phyloP scores from a whole-genome alignment of 257 asterid species.

The Ajuga chamaepitys region DNA sequence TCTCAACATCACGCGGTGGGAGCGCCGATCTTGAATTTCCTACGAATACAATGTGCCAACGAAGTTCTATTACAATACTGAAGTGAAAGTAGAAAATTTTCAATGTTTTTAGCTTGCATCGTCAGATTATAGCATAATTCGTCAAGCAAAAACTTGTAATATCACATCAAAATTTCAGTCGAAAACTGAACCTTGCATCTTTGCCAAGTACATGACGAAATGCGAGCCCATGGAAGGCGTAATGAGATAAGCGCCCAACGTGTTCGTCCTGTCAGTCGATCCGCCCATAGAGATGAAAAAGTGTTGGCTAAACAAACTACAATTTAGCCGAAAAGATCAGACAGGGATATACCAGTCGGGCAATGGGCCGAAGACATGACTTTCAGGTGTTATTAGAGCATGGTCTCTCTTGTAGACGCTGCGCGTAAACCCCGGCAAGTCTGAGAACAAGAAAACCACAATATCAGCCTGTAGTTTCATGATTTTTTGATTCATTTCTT shows the following conservation, averaged over 20 bases:
- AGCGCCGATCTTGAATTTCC: constrained; percentile 72
- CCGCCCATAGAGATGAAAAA: constrained; percentile 4
- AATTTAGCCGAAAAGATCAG: neutral
- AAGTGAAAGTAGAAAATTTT: neutral
- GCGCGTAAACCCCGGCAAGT: constrained; percentile 93
- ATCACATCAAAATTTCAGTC: neutral
- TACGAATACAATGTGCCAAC: constrained; percentile 21
- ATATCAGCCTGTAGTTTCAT: neutral
- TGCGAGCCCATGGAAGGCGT: constrained; percentile 88
- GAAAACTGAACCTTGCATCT: constrained; percentile 73
- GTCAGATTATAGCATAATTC: neutral
- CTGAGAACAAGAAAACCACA: constrained; percentile 32
- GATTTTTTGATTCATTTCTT: neutral
- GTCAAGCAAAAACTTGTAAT: neutral
- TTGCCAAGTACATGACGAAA: constrained; percentile 90
- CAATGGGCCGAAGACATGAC: constrained; percentile 88
- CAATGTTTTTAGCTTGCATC: neutral
- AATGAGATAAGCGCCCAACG: constrained; percentile 72
- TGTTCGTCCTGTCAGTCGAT: constrained; percentile 49
- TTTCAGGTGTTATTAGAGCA: constrained; percentile 93
- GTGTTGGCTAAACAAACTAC: neutral
- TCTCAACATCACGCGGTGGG: constrained; percentile 75
- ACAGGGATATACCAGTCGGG: constrained; percentile 59
- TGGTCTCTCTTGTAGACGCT: constrained; percentile 78
- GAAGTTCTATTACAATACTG: neutral